Evolutionary conservation across 306 rosid genomes (phyloP).

Genomic region (Vigna trinervia): DNA sequence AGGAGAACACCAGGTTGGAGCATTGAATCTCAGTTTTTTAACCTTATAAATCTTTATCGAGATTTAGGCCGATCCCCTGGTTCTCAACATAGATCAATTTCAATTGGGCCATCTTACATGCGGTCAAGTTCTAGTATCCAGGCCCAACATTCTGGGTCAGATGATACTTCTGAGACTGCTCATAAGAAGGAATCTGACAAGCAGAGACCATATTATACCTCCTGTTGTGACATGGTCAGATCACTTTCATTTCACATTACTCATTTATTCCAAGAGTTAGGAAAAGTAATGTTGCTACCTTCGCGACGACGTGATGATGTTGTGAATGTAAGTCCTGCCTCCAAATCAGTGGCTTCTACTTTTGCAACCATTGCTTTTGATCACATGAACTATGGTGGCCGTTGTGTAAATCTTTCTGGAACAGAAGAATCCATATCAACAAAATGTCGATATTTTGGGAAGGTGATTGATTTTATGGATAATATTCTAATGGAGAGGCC

Average conservation of each 20-base stretch:
- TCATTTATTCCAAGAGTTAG: constrained; percentile 97
- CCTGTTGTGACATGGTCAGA: constrained; percentile 92
- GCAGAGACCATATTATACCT: constrained; percentile 71
- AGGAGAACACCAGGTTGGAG: constrained; percentile 94
- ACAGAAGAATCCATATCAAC: constrained; percentile 83
- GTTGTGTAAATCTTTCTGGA: constrained; percentile 65
- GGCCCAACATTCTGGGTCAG: constrained; percentile 63
- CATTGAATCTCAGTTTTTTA: constrained; percentile 94
- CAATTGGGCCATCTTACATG: constrained; percentile 60
- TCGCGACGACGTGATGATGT: constrained; percentile 97
- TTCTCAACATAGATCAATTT: constrained; percentile 68
- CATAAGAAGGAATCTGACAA: constrained; percentile 75
- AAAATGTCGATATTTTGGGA: constrained; percentile 93
- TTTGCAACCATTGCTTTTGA: constrained; percentile 80
- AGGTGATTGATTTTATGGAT: constrained; percentile 92
- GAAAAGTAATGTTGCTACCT: constrained; percentile 91
- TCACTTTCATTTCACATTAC: constrained; percentile 95
- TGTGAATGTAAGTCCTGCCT: constrained; percentile 81
- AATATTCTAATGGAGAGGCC: constrained; percentile 86
- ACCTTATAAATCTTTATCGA: constrained; percentile 86
- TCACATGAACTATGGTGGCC: constrained; percentile 90
- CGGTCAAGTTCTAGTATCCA: constrained; percentile 65
- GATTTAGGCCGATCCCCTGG: constrained; percentile 88
- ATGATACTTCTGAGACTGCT: constrained; percentile 63
- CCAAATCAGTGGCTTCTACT: constrained; percentile 86